phyloP scores from a whole-genome alignment of 768 basidiomycete species.

The Leccinum ochraceum region DNA sequence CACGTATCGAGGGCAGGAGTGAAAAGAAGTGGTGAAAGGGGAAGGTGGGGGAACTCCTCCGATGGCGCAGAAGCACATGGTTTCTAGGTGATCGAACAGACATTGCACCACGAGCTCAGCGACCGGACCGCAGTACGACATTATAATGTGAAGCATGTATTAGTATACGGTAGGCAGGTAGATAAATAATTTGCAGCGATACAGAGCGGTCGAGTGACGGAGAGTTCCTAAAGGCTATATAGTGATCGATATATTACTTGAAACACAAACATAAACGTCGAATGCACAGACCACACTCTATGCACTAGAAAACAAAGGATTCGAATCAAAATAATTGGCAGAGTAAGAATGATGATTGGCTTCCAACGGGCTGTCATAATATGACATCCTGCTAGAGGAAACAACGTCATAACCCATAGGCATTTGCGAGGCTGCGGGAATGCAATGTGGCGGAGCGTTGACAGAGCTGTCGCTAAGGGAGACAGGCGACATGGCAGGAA shows the following conservation, averaged over 20 bases:
- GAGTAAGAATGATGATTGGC: constrained; percentile 21
- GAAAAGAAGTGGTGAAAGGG: background rate
- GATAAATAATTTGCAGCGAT: constrained; percentile 30
- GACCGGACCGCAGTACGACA: constrained; percentile 18
- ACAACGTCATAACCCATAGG: constrained; percentile 24
- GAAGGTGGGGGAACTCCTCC: background rate
- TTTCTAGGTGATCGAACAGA: constrained; percentile 7
- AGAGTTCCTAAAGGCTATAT: constrained; percentile 21
- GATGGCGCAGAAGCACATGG: background rate
- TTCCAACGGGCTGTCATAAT: constrained; percentile 30
- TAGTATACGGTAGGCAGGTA: constrained; percentile 16
- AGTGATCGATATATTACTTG: constrained; percentile 24
- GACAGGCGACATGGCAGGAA: constrained; percentile 22
- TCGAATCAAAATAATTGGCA: constrained; percentile 24
- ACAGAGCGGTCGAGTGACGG: constrained; percentile 20
- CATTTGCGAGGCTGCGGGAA: constrained; percentile 21
- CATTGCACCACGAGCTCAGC: background rate
- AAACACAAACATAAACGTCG: background rate
- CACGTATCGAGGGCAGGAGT: constrained; percentile 4
- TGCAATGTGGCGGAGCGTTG: constrained; percentile 23
- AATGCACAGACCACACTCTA: background rate
- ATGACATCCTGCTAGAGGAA: constrained; percentile 28
- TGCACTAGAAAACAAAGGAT: constrained; percentile 1
- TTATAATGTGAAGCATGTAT: constrained; percentile 12
- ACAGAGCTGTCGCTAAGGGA: constrained; percentile 16